A percentile compares a stretch with the other conserved stretches of the same genome.
These are phyloP conservation scores for Calonectria crousiana DNA, from an alignment of 2,329 filamentous ascomycete genomes.

Conservation along the genomic window DNA sequence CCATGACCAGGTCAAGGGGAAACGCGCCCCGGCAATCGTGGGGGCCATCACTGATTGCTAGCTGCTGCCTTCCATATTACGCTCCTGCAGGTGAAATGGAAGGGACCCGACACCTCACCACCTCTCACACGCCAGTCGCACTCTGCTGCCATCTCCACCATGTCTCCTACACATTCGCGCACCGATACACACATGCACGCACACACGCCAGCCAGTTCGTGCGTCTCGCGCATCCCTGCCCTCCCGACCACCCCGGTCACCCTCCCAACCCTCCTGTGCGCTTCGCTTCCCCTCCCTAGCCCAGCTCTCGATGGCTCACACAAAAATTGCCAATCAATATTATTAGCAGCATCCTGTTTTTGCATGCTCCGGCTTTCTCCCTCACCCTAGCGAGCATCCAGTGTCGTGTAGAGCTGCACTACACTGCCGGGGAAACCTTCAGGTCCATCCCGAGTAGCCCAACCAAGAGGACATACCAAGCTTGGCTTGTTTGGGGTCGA, in stretches of 20 bases:
- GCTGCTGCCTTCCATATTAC: constrained; percentile 22
- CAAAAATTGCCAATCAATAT: constrained; percentile 2
- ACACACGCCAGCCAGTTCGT: constrained; percentile 43
- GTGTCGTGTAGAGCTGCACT: constrained; percentile 11
- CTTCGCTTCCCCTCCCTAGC: background rate
- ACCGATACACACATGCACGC: constrained; percentile 26
- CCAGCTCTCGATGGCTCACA: constrained; percentile 13
- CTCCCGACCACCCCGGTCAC: constrained; percentile 38
- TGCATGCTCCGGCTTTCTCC: constrained; percentile 11
- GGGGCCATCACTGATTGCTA: constrained; percentile 15
- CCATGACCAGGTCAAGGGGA: background rate
- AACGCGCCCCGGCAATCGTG: constrained; percentile 6
- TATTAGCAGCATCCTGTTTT: background rate
- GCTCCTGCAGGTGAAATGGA: constrained; percentile 27
- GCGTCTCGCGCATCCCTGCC: constrained; percentile 45
- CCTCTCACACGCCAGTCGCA: background rate
- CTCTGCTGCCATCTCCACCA: constrained; percentile 29
- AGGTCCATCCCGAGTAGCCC: constrained; percentile 12
- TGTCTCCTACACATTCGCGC: constrained; percentile 31
- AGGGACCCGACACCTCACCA: constrained; percentile 18
- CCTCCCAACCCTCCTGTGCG: constrained; percentile 39
- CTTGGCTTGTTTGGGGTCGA: constrained; percentile 13
- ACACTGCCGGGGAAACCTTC: constrained; percentile 15
- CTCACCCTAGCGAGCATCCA: constrained; percentile 9
- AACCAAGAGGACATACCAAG: constrained; percentile 1